A percentile compares a stretch with the other conserved stretches of the same genome.
These are phyloP conservation scores for Hygrophorus russula DNA, from an alignment of 768 basidiomycete genomes.

Conservation along the genomic window DNA sequence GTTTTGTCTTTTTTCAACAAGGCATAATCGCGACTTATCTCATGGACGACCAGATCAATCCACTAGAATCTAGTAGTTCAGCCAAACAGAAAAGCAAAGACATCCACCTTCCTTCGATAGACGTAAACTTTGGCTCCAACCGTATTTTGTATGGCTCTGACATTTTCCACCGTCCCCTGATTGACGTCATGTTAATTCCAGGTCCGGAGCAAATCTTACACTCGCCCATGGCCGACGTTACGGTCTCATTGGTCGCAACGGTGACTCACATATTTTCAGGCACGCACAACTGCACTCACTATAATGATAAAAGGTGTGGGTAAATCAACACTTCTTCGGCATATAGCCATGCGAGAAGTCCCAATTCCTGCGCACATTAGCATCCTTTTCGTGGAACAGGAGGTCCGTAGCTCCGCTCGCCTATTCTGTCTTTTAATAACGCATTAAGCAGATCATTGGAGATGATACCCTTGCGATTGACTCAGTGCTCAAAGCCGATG, in stretches of 20 bases:
- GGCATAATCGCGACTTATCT: not conserved
- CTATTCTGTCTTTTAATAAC: not conserved
- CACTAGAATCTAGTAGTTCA: constrained; percentile 65
- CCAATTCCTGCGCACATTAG: constrained; percentile 92
- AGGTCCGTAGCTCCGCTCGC: constrained; percentile 33
- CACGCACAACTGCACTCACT: not conserved
- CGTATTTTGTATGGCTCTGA: constrained; percentile 60
- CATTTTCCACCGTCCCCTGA: constrained; percentile 1
- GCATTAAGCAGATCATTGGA: constrained; percentile 57
- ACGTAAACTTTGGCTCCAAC: constrained; percentile 92
- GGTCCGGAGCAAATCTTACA: constrained; percentile 78
- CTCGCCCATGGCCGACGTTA: constrained; percentile 85
- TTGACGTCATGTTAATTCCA: constrained; percentile 16
- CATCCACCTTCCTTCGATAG: constrained; percentile 88
- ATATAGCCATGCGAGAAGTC: constrained; percentile 92
- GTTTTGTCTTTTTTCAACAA: constrained; percentile 23
- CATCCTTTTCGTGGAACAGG: constrained; percentile 97
- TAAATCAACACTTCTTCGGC: constrained; percentile 90
- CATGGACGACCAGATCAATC: constrained; percentile 58
- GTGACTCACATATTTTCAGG: constrained; percentile 20
- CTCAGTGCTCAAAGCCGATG: constrained; percentile 98
- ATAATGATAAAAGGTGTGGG: constrained; percentile 54
- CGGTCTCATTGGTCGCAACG: constrained; percentile 85
- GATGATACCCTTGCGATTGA: constrained; percentile 90
- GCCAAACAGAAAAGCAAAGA: constrained; percentile 96